Evolutionary conservation across 1,284 basidiomycete species (phyloP), one percentile per base, ranked within the genome.

Genomic region (Ustilago tritici): DNA sequence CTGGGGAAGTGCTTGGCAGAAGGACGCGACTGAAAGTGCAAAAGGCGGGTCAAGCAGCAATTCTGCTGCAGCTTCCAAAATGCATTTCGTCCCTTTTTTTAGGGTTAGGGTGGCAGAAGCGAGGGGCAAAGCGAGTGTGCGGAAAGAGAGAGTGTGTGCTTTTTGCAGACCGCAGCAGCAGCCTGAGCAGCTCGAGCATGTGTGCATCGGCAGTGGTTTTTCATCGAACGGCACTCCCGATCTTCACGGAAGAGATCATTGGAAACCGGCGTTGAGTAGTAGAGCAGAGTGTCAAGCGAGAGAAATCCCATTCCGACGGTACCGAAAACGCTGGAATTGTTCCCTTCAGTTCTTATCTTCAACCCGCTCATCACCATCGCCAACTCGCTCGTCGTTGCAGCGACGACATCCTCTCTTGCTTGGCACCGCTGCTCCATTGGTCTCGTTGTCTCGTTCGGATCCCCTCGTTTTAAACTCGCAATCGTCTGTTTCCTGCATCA

Each of bases 1-100:
- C 49, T 50, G 28, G 23, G 4, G 19, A 49, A 49, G 46, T 19
- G 46, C n/a, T 12, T 32, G 4, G 28, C 7, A 31, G 49, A 31
- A 28, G 49, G 31, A 50, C 49, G 49, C 49, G 49, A 49, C 47
- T 49, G 11, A 17, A 54, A n/a, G 55, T 56, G 35, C 7, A 19
- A 8, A 23, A n/a, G 8, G 10, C 47, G 47, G 23, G 47, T 49
- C 19, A 32, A 50, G 8, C 11, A 31, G 49, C 28, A 50, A 34
- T 10, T 11, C 8, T 10, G 38, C 38, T 40, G 38, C 38, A 40
- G 38, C 38, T 40, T 28, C 23, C 38, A 40, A 40, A 17, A 19
- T 50, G 49, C 49, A 50, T 14, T 34, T 50, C 28, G 49, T 23
- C 49, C 49, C 31, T 50, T 50, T 50, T 32, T 32, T 12, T 15